Percentiles rank a stretch among this genome's conserved stretches.
Conservation (phyloP, 2,329 filamentous ascomycete species). For the Aspergillus felis region DNA sequence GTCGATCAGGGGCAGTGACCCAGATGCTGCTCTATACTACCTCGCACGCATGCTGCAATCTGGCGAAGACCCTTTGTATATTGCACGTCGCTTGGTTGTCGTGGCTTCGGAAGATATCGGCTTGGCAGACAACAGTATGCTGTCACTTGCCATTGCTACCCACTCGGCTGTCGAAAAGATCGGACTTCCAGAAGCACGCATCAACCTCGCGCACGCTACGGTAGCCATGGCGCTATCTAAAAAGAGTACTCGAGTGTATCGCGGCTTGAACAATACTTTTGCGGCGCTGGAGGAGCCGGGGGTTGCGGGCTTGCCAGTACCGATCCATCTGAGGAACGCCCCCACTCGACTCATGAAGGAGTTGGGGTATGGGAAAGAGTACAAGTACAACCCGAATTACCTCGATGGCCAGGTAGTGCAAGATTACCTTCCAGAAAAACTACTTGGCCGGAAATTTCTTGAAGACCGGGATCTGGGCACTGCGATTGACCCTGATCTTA, state of each 20-base stretch:
- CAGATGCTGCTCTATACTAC: conserved; percentile 90
- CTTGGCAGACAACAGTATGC: conserved; percentile 77
- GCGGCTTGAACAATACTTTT: conserved; percentile 75
- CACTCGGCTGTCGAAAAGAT: conserved; percentile 89
- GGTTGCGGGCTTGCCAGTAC: conserved; percentile 74
- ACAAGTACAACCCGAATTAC: conserved; percentile 96
- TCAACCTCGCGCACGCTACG: conserved; percentile 82
- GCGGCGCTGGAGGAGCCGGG: conserved; percentile 78
- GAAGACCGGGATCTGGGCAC: conserved; percentile 77
- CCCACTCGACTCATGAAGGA: conserved; percentile 92
- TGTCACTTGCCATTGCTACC: conserved; percentile 78
- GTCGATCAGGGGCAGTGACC: conserved; percentile 78
- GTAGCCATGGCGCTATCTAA: conserved; percentile 75
- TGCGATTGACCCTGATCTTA: conserved; percentile 68
- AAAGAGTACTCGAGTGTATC: conserved; percentile 84
- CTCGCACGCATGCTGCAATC: conserved; percentile 93
- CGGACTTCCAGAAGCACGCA: conserved; percentile 90
- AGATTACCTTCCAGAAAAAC: conserved; percentile 79
- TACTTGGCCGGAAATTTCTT: conserved; percentile 69
- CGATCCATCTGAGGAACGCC: conserved; percentile 84
- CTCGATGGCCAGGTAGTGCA: conserved; percentile 75
- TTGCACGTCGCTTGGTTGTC: conserved; percentile 88
- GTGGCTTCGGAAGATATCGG: conserved; percentile 94
- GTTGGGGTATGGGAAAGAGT: conserved; percentile 81
- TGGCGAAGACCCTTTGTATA: conserved; percentile 87